Evolutionary conservation across 192 early-diverging fungal genomes (phyloP).

Genomic region (Coemansia sp.): DNA sequence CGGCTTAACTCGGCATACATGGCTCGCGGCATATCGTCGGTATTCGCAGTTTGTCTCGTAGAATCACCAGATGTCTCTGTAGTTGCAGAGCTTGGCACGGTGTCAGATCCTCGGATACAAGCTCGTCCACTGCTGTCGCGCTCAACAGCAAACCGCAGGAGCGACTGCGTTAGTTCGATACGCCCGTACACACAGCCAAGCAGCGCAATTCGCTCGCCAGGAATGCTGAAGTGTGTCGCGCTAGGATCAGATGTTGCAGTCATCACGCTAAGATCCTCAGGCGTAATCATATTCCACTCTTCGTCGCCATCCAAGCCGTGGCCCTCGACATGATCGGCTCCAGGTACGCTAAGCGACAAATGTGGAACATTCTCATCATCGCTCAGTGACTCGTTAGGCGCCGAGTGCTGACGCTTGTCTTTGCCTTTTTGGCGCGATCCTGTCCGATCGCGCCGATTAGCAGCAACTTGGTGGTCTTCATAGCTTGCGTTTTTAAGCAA

Average conservation of each 20-base stretch:
- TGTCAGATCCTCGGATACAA: slow-evolving; percentile 14
- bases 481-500: slow-evolving; percentile 18
- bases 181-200: slow-evolving; percentile 35
- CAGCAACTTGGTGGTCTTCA: slow-evolving; percentile 35
- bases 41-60: neutral
- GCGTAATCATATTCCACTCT: slow-evolving; percentile 42
- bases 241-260: slow-evolving; percentile 17
- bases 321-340: slow-evolving; percentile 2
- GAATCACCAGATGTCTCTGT: neutral
- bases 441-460: slow-evolving; percentile 31
- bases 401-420: neutral
- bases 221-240: slow-evolving; percentile 19
- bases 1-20: slow-evolving; percentile 37
- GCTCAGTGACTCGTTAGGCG: neutral
- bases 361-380: slow-evolving; percentile 27
- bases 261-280: slow-evolving; percentile 33
- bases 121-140: slow-evolving; percentile 17
- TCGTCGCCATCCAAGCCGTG: slow-evolving; percentile 2
- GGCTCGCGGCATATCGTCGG: slow-evolving; percentile 8
- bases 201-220: slow-evolving; percentile 30
- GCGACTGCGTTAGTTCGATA: slow-evolving; percentile 30
- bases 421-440: slow-evolving; percentile 9
- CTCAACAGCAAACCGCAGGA: slow-evolving; percentile 31
- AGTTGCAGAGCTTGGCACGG: neutral
- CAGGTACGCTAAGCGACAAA: slow-evolving; percentile 32